These are phyloP conservation scores for Nannochloropsis granulata DNA, from an alignment of 108 stramenopile genomes.

Conservation along the genomic window DNA sequence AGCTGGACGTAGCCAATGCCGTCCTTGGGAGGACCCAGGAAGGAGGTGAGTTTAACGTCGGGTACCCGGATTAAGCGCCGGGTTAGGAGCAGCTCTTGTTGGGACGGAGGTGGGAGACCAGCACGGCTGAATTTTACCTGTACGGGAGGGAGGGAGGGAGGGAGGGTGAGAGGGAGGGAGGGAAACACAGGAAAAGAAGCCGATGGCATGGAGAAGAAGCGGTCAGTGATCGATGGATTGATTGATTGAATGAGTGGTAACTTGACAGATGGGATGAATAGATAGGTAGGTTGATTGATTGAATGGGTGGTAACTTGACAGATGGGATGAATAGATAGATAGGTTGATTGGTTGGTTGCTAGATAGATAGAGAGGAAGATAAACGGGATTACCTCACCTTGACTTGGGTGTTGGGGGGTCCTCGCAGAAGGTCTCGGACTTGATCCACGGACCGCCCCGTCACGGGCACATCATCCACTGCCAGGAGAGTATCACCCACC, in stretches of 20 bases:
- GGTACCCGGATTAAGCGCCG: constrained; percentile 55
- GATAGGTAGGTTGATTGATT: too few species aligned
- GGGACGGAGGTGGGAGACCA: constrained; percentile 18
- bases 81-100: constrained; percentile 33
- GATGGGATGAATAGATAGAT: too few species aligned
- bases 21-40: constrained; percentile 11
- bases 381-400: constrained; percentile 34
- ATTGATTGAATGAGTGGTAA: too few species aligned
- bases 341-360: constrained; percentile 27
- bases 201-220: too few species aligned
- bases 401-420: constrained; percentile 62
- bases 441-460: constrained; percentile 53
- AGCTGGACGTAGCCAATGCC: constrained; percentile 70
- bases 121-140: too few species aligned
- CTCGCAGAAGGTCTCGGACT: constrained; percentile 66
- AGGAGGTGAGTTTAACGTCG: constrained; percentile 56
- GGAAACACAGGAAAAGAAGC: too few species aligned
- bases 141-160: too few species aligned
- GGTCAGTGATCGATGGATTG: too few species aligned
- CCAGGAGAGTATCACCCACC: constrained; percentile 56
- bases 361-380: background rate
- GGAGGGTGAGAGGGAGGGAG: too few species aligned
- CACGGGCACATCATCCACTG: constrained; percentile 52
- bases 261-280: too few species aligned
- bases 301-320: too few species aligned